Evolutionary conservation across 768 basidiomycete genomes (phyloP).

Genomic region (Mycena epipterygia): DNA sequence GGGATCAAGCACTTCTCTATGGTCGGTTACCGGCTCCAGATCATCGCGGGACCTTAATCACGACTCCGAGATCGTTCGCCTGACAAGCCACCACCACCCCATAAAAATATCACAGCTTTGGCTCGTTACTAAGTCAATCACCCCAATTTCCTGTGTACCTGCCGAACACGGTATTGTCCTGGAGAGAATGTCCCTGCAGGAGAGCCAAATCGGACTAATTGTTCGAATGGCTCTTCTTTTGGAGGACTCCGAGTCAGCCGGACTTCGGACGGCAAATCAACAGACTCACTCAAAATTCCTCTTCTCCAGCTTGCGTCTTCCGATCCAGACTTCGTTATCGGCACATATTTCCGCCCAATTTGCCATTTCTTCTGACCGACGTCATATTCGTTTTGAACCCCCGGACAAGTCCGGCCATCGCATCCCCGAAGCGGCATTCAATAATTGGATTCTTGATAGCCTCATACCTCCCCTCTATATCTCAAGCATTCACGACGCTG

Average conservation of each 20-base stretch:
- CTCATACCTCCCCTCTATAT: constrained; percentile 37
- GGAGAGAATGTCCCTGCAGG: constrained; percentile 10
- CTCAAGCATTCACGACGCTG: constrained; percentile 21
- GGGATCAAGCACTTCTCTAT: constrained; percentile 9
- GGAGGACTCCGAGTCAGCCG: not conserved
- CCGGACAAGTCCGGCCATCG: constrained; percentile 34
- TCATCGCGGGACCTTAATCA: not conserved
- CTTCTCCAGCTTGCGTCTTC: constrained; percentile 40
- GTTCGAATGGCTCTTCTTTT: constrained; percentile 25
- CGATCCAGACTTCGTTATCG: constrained; percentile 35
- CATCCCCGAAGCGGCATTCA: constrained; percentile 36
- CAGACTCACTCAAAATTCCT: constrained; percentile 24
- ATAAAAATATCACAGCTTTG: constrained; percentile 18
- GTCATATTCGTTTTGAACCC: constrained; percentile 39
- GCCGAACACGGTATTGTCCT: constrained; percentile 10
- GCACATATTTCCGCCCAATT: constrained; percentile 40
- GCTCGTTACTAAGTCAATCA: constrained; percentile 25
- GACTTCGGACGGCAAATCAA: too few relatives aligned
- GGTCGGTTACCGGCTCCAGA: constrained; percentile 12
- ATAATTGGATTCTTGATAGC: constrained; percentile 38
- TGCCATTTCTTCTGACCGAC: constrained; percentile 38
- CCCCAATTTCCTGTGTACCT: constrained; percentile 25
- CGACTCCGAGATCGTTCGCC: constrained; percentile 4
- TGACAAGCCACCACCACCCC: not conserved
- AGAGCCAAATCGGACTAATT: constrained; percentile 28